Percentiles rank a stretch among this genome's conserved stretches.
These are phyloP conservation scores for Juglanconis oblonga DNA, from an alignment of 2,329 filamentous ascomycete species.

Conservation along the genomic window DNA sequence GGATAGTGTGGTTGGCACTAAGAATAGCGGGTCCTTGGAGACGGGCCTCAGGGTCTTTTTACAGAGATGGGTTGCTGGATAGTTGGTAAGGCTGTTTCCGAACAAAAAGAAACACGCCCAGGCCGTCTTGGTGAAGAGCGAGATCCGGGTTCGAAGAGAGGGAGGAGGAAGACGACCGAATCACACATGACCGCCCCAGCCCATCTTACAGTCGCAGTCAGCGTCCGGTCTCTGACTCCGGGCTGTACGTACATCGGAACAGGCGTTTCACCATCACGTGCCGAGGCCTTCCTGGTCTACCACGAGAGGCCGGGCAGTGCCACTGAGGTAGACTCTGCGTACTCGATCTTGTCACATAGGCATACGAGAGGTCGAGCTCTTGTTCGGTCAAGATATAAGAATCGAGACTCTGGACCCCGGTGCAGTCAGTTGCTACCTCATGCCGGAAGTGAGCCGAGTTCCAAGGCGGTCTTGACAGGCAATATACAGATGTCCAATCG, in stretches of 20 bases:
- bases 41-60: slow-evolving; percentile 4
- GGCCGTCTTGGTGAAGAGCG: background rate
- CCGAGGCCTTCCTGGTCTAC: background rate
- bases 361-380: too few species aligned
- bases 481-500: too few species aligned
- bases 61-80: background rate
- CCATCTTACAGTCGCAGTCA: background rate
- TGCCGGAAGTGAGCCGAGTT: too few species aligned
- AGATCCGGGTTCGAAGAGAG: background rate
- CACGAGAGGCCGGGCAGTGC: background rate
- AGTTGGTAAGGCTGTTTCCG: background rate
- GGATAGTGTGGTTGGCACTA: slow-evolving; percentile 13
- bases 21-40: slow-evolving; percentile 5
- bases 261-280: slow-evolving; percentile 12
- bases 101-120: background rate
- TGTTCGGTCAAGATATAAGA: too few species aligned
- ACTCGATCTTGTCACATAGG: too few species aligned
- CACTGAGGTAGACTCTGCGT: too few species aligned
- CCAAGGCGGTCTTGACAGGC: too few species aligned
- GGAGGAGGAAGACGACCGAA: background rate
- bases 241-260: background rate
- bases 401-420: too few species aligned
- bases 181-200: background rate
- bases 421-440: too few species aligned
- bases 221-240: background rate